Evolutionary conservation across 371 early-diverging fungal species (phyloP).

Genomic region (Rhizopus delemar): DNA sequence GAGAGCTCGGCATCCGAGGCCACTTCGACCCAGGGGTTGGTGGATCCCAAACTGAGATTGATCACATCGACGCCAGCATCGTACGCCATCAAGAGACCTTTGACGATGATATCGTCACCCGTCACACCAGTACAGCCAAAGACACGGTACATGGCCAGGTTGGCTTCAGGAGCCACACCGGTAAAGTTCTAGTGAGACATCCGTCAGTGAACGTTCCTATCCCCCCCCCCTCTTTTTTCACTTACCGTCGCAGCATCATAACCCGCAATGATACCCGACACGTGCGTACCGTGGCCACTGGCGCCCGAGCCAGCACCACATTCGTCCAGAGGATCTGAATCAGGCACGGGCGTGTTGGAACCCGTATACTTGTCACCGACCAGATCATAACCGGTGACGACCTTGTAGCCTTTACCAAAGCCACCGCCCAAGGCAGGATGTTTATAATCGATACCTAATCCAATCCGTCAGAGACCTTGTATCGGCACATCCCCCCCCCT

Average conservation of each 20-base stretch:
- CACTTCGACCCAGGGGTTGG: slow-evolving; percentile 49
- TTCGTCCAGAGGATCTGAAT: slow-evolving; percentile 42
- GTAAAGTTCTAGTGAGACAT: slow-evolving; percentile 36
- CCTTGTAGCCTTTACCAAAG: slow-evolving; percentile 61
- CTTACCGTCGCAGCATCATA: slow-evolving; percentile 42
- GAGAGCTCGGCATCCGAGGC: slow-evolving; percentile 30
- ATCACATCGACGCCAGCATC: slow-evolving; percentile 60
- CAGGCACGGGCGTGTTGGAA: slow-evolving; percentile 35
- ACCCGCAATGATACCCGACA: slow-evolving; percentile 69
- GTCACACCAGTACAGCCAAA: slow-evolving; percentile 66
- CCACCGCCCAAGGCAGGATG: slow-evolving; percentile 78
- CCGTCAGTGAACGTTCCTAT: too few species aligned
- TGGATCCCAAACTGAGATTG: slow-evolving; percentile 70
- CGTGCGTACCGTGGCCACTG: slow-evolving; percentile 61
- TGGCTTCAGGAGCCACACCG: slow-evolving; percentile 70
- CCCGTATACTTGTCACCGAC: slow-evolving; percentile 53
- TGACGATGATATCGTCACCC: slow-evolving; percentile 59
- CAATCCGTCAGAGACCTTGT: not conserved
- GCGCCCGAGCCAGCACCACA: slow-evolving; percentile 43
- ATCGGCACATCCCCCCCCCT: slow-evolving; percentile 15
- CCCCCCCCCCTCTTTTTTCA: not conserved
- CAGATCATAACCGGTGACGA: slow-evolving; percentile 63
- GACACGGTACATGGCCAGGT: slow-evolving; percentile 58
- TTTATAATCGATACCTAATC: slow-evolving; percentile 56
- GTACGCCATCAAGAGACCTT: slow-evolving; percentile 63